Base-by-base conservation (phyloP, 2,329 filamentous ascomycete species). In the Calcarisporium arbuscula region DNA sequence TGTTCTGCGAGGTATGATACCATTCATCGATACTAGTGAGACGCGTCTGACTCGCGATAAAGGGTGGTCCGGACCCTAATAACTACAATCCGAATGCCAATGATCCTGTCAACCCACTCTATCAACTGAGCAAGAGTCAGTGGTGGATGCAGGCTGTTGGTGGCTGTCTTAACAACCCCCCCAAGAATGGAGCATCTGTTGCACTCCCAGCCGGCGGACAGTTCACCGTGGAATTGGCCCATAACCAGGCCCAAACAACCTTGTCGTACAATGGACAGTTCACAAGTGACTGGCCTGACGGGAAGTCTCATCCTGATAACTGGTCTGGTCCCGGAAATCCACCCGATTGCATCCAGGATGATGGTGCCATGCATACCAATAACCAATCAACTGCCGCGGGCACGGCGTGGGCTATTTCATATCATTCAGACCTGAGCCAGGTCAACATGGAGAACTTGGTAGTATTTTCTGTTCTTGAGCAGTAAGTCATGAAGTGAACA, bases 131-230 rank as follows among this genome's bases (percentile, higher is more conserved):
- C 5, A 54, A 60, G 34, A 48, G 51, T 19, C 38, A 66, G 19
- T 68, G 64, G 63, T 70, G 65, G 64, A 67, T 67, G 51, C 66
- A 70, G 40, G 55, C 59, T 33, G 57, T 64, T 35, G 58, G 64
- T 16, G 59, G 60, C 22, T 70, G 66, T 39, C 54, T 67, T 37
- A 41, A 47, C 9, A 57, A 54, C 14, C 60, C 53, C 19, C 45
- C 45, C 14, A 36, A 37, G 15, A 25, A 41, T 16, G 38, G 38
- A 19, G 41, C 32, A 9, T 44, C 42, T 11, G 55, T 72, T 28
- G 54, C 57, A 15, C 49, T 71, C 7, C 67, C 67, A 2, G 67
- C 67, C 6, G 64, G 65, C 18, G 60, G 62, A n/a, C 45, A 53
- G 1, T 65, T 70, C 42, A 65, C 58, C 4, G 61, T 65, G 22